Percentiles rank a stretch among this genome's conserved stretches.
Evolutionary conservation across 1,139 yeast genomes (phyloP).

Genomic region (Hansenula lynferdii): DNA sequence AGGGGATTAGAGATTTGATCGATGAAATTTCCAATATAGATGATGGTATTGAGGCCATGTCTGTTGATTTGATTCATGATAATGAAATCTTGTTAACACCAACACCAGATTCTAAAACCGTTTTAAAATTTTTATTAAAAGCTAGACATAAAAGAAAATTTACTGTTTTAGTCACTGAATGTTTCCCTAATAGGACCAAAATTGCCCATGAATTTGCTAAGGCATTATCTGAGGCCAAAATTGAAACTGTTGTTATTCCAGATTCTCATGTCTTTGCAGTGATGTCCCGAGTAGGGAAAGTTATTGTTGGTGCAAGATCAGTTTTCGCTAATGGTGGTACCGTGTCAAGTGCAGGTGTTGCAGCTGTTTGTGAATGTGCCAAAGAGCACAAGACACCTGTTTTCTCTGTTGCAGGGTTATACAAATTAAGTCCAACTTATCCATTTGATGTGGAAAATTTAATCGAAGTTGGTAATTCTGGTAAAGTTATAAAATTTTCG

Average conservation of each 20-base stretch:
- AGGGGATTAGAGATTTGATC: constrained; percentile 87
- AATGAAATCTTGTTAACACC: constrained; percentile 90
- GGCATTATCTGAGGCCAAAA: constrained; percentile 75
- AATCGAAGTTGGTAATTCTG: constrained; percentile 92
- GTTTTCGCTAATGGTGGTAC: constrained; percentile 98
- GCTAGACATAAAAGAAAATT: constrained; percentile 90
- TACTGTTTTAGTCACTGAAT: constrained; percentile 89
- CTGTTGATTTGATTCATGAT: constrained; percentile 91
- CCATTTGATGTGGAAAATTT: constrained; percentile 88
- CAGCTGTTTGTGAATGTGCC: constrained; percentile 94
- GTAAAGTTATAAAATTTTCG: constrained; percentile 69
- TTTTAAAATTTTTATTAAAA: constrained; percentile 76
- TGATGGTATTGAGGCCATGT: constrained; percentile 86
- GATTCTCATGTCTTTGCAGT: constrained; percentile 92
- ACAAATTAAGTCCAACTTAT: constrained; percentile 87
- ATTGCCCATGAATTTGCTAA: constrained; percentile 78
- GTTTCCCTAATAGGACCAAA: constrained; percentile 80
- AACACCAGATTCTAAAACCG: constrained; percentile 89
- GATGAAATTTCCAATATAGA: constrained; percentile 90
- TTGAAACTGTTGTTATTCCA: constrained; percentile 88
- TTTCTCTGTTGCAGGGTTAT: constrained; percentile 90
- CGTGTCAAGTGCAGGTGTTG: constrained; percentile 84
- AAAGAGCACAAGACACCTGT: constrained; percentile 94
- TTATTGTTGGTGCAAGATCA: constrained; percentile 84
- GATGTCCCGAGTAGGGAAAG: constrained; percentile 97